phyloP scores from a whole-genome alignment of 2,329 filamentous ascomycete species.

The Microascus cirrosus region DNA sequence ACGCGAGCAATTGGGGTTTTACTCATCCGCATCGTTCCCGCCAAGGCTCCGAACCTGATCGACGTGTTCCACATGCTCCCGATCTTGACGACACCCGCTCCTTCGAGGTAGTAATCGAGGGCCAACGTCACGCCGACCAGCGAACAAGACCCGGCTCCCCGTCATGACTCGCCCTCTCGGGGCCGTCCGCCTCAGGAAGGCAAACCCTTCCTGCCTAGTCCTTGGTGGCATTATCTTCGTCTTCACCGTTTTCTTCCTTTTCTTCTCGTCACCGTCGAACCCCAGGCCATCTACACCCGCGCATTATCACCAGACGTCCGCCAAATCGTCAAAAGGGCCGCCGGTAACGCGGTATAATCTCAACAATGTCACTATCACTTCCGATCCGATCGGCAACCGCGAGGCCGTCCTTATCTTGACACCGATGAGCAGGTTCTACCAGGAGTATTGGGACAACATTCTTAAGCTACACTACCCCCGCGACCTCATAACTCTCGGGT shows the following conservation, averaged over 20 bases:
- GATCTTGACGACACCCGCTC: not conserved
- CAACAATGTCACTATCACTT: slow-evolving; percentile 83
- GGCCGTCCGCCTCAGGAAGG: slow-evolving; percentile 64
- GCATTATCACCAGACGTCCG: slow-evolving; percentile 44
- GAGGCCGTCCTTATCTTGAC: slow-evolving; percentile 89
- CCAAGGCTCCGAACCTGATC: not conserved
- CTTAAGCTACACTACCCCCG: slow-evolving; percentile 78
- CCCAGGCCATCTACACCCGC: slow-evolving; percentile 43
- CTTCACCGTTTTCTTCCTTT: slow-evolving; percentile 55
- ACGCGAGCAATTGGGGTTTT: not conserved
- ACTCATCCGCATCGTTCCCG: not conserved
- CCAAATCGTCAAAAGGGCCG: slow-evolving; percentile 42
- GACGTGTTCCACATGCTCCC: not conserved
- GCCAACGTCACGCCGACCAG: not conserved
- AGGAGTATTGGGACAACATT: slow-evolving; percentile 91
- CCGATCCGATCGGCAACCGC: slow-evolving; percentile 62
- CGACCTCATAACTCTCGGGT: slow-evolving; percentile 86
- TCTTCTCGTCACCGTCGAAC: slow-evolving; percentile 30
- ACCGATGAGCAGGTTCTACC: slow-evolving; percentile 87
- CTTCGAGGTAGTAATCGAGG: not conserved
- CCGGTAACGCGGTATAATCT: slow-evolving; percentile 89
- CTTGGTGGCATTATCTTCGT: slow-evolving; percentile 63
- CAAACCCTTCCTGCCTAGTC: slow-evolving; percentile 62
- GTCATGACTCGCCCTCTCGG: slow-evolving; percentile 47
- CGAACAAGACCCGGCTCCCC: not conserved